Percentiles rank a stretch among this genome's conserved stretches.
Evolutionary conservation across 148 eudicot genomes (phyloP).

Genomic region (Hydrangea macrophylla): DNA sequence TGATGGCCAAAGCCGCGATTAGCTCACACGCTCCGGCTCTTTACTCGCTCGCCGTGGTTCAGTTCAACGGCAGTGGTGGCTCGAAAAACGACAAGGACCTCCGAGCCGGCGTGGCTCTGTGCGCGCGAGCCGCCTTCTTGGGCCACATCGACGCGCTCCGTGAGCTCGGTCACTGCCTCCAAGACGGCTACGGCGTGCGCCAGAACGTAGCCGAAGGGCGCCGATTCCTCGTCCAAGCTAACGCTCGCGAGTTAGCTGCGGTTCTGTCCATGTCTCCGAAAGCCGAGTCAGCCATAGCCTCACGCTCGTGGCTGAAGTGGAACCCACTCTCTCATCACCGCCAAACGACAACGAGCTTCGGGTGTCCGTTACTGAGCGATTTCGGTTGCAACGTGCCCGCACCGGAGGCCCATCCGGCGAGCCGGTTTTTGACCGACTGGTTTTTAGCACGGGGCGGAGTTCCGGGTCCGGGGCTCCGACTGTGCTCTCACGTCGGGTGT

Average conservation of each 20-base stretch:
- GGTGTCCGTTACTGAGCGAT: constrained; percentile 75
- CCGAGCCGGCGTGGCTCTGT: constrained; percentile 79
- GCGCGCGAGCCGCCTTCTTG: constrained; percentile 79
- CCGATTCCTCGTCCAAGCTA: constrained; percentile 77
- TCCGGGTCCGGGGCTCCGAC: constrained; percentile 36
- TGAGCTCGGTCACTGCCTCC: constrained; percentile 89
- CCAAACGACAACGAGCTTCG: constrained; percentile 10
- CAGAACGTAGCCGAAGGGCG: constrained; percentile 72
- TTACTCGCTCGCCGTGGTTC: constrained; percentile 72
- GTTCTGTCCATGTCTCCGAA: constrained; percentile 34
- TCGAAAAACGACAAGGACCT: constrained; percentile 63
- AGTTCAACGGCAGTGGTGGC: constrained; percentile 89
- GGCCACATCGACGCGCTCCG: constrained; percentile 88
- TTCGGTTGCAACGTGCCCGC: constrained; percentile 75
- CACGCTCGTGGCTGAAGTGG: constrained; percentile 40
- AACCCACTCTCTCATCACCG: constrained; percentile 22
- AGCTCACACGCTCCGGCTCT: constrained; percentile 65
- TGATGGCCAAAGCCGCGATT: constrained; percentile 82
- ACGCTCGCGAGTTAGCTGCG: constrained; percentile 80
- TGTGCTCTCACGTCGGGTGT: constrained; percentile 51
- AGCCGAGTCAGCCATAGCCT: constrained; percentile 13
- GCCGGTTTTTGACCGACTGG: constrained; percentile 62
- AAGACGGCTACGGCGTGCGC: constrained; percentile 92
- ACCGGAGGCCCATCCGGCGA: constrained; percentile 68
- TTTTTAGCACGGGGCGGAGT: constrained; percentile 24